Conservation (phyloP, 257 asterid genomes). For the Cordia subcordata region DNA sequence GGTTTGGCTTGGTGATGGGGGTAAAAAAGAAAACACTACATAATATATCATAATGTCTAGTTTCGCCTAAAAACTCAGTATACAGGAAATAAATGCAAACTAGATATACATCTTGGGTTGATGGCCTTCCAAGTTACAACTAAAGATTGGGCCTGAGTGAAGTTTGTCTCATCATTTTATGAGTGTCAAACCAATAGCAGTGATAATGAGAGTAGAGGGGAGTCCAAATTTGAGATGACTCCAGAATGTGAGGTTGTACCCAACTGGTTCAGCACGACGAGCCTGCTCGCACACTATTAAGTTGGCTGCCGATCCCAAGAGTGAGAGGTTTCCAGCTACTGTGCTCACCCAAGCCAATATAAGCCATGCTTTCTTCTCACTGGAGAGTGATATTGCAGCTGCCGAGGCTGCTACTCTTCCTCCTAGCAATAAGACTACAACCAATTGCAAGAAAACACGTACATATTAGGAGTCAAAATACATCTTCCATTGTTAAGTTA, state of each 20-base stretch:
- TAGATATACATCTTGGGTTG: too few species aligned
- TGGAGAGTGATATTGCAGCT: slow-evolving; percentile 53
- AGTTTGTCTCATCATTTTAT: slow-evolving; percentile 34
- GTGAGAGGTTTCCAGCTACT: slow-evolving; percentile 84
- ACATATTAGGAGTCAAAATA: not conserved
- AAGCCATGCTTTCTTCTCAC: slow-evolving; percentile 92
- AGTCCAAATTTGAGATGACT: slow-evolving; percentile 81
- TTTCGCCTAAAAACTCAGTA: too few species aligned
- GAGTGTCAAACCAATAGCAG: slow-evolving; percentile 71
- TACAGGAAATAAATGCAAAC: too few species aligned
- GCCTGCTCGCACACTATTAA: slow-evolving; percentile 98
- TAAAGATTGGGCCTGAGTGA: too few species aligned
- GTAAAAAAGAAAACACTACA: too few species aligned
- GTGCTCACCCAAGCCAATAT: slow-evolving; percentile 95
- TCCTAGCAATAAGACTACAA: slow-evolving; percentile 64
- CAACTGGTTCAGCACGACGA: slow-evolving; percentile 53
- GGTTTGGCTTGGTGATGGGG: too few species aligned
- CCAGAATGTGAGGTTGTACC: slow-evolving; percentile 79
- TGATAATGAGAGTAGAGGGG: slow-evolving; percentile 76
- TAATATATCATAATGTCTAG: too few species aligned
- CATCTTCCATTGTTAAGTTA: not conserved
- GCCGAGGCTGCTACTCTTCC: slow-evolving; percentile 79
- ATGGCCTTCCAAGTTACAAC: slow-evolving; percentile 84
- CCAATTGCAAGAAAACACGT: not conserved
- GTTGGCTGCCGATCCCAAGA: slow-evolving; percentile 91